phyloP scores from a whole-genome alignment of 805 yeast genomes.

The Cyberlindnera nakhonratchasimensis region DNA sequence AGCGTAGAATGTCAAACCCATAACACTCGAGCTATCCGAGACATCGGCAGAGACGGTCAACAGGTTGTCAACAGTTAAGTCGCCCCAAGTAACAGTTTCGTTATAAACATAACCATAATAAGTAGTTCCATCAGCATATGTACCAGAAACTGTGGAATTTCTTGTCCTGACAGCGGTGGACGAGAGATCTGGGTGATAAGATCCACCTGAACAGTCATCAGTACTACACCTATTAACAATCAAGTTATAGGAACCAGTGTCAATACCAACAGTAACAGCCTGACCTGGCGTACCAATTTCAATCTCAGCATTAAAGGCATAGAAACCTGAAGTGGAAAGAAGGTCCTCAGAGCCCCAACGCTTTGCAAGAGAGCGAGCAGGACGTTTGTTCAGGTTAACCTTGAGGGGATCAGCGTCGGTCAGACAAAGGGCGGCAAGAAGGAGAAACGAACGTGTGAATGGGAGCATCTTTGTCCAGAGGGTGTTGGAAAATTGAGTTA shows the following conservation, averaged over 20 bases:
- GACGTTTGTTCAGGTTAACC: conserved; percentile 5
- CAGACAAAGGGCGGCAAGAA: neutral
- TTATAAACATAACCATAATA: conserved; percentile 7
- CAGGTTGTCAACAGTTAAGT: conserved; percentile 3
- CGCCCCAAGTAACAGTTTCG: conserved; percentile 15
- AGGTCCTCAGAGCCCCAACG: conserved; percentile 6
- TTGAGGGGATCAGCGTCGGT: conserved; percentile 8
- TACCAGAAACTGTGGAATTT: neutral
- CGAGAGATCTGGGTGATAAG: conserved; percentile 7
- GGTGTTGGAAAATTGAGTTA: neutral
- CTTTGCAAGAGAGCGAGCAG: conserved; percentile 1
- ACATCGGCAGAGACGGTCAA: conserved; percentile 5
- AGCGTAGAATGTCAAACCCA: conserved; percentile 14
- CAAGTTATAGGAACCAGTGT: conserved; percentile 21
- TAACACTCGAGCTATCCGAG: conserved; percentile 7
- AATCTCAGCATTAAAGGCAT: conserved; percentile 5
- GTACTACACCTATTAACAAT: conserved; percentile 3
- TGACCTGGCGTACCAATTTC: conserved; percentile 21
- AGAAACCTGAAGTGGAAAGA: conserved; percentile 1
- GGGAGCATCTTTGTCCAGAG: conserved; percentile 1
- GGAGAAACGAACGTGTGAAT: neutral
- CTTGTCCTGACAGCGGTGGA: conserved; percentile 2
- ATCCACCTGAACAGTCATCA: conserved; percentile 5
- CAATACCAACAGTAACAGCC: conserved; percentile 11
- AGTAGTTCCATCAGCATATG: conserved; percentile 13